phyloP scores from a whole-genome alignment of 805 yeast genomes.

The Candida sithepensis region DNA sequence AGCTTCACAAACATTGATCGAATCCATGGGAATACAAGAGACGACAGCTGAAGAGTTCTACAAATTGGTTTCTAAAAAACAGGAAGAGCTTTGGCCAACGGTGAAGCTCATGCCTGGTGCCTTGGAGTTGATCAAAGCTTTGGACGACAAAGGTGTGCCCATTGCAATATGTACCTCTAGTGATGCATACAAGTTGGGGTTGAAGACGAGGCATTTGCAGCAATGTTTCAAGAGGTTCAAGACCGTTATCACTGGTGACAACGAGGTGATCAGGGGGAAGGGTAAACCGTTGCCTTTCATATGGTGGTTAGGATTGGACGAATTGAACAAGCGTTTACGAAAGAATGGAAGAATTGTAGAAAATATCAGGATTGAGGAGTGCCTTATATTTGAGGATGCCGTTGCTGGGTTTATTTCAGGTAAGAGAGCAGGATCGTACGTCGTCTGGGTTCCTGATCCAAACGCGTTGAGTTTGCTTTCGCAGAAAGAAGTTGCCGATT shows the following conservation, averaged over 20 bases:
- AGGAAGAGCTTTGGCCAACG: constrained; percentile 55
- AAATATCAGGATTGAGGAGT: constrained; percentile 67
- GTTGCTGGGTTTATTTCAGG: constrained; percentile 89
- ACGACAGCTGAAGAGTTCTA: constrained; percentile 62
- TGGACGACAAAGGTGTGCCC: constrained; percentile 57
- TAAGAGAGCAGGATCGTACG: constrained; percentile 73
- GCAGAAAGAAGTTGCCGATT: constrained; percentile 42
- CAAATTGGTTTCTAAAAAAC: constrained; percentile 49
- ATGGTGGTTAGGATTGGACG: constrained; percentile 76
- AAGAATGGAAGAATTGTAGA: constrained; percentile 33
- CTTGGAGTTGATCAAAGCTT: constrained; percentile 53
- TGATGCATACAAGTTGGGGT: constrained; percentile 50
- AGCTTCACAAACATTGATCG: constrained; percentile 62
- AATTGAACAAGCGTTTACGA: constrained; percentile 54
- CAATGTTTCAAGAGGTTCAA: constrained; percentile 58
- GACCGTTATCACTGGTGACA: constrained; percentile 81
- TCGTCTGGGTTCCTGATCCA: constrained; percentile 92
- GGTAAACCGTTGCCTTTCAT: constrained; percentile 96
- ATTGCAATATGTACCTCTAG: constrained; percentile 92
- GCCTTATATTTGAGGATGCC: constrained; percentile 93
- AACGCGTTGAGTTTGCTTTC: constrained; percentile 57
- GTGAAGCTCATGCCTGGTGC: constrained; percentile 84
- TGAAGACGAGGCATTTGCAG: constrained; percentile 69
- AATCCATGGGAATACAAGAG: constrained; percentile 62
- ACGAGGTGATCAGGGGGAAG: constrained; percentile 71